phyloP scores from a whole-genome alignment of 2,329 filamentous ascomycete genomes.

The Penicillium sp. region DNA sequence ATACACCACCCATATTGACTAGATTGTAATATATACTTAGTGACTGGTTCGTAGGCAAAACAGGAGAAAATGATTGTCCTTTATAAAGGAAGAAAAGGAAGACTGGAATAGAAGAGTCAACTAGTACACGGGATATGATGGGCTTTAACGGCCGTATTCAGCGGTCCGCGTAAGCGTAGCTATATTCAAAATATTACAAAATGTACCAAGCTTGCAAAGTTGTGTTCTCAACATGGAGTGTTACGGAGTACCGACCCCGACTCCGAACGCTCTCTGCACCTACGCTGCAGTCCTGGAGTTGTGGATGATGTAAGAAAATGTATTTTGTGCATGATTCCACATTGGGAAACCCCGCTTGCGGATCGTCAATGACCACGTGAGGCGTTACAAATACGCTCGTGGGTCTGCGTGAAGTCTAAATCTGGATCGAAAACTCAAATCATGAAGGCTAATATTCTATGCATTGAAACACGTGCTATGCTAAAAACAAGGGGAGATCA shows the following conservation, averaged over 20 bases:
- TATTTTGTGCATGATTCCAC: no score
- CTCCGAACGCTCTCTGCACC: neutral
- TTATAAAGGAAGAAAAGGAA: neutral
- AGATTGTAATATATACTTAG: neutral
- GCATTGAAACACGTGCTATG: neutral
- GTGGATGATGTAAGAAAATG: neutral
- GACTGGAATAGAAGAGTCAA: neutral
- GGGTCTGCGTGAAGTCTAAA: neutral
- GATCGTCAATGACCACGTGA: neutral
- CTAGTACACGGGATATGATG: neutral
- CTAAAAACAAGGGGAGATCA: neutral
- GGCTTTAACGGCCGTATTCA: neutral
- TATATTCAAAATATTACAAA: neutral
- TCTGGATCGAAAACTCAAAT: neutral
- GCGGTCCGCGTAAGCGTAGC: neutral
- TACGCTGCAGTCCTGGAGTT: neutral
- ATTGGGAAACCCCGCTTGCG: no score
- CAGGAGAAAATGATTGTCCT: neutral
- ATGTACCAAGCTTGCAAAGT: neutral
- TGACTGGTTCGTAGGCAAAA: neutral
- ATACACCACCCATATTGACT: neutral
- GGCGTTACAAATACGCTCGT: neutral
- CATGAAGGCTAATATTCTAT: neutral
- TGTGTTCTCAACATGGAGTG: neutral
- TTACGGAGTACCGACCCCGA: neutral